Conservation (phyloP, 2,329 filamentous ascomycete genomes). For the Boeremia lycopersici region DNA sequence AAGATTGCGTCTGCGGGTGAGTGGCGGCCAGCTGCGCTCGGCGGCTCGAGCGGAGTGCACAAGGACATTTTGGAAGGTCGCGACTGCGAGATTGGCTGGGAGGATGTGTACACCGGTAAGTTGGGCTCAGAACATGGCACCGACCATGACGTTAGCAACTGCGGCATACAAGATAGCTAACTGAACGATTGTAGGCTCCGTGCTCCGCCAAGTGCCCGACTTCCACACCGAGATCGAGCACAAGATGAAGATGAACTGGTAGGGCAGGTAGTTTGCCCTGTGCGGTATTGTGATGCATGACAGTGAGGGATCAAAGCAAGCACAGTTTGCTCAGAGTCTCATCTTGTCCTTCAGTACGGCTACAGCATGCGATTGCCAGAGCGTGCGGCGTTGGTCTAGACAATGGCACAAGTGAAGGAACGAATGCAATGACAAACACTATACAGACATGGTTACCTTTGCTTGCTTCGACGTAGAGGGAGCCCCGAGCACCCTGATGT, state of each 20-base stretch:
- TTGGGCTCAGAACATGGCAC: conserved; percentile 16
- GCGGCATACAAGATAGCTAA: conserved; percentile 18
- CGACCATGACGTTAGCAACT: too few relatives aligned
- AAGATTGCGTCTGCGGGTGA: conserved; percentile 81
- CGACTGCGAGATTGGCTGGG: conserved; percentile 83
- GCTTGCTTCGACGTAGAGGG: not conserved
- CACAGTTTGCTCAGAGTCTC: not conserved
- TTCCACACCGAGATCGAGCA: conserved; percentile 95
- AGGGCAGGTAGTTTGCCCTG: conserved; percentile 12
- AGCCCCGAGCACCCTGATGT: not conserved
- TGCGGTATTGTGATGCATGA: not conserved
- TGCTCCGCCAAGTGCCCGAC: conserved; percentile 70
- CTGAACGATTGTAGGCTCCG: conserved; percentile 59
- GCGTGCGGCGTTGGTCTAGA: not conserved
- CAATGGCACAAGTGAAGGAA: not conserved
- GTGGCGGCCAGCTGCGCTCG: conserved; percentile 76
- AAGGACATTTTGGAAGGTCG: conserved; percentile 85
- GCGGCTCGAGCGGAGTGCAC: conserved; percentile 73
- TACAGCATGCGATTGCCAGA: not conserved
- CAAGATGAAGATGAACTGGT: conserved; percentile 79
- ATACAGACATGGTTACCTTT: not conserved
- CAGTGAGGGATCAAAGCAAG: not conserved
- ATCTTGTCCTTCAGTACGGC: not conserved
- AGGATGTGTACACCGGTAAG: conserved; percentile 84
- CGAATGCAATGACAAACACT: conserved; percentile 10